phyloP scores from a whole-genome alignment of 2,329 filamentous ascomycete genomes.

The Geoglossum cookeanum region DNA sequence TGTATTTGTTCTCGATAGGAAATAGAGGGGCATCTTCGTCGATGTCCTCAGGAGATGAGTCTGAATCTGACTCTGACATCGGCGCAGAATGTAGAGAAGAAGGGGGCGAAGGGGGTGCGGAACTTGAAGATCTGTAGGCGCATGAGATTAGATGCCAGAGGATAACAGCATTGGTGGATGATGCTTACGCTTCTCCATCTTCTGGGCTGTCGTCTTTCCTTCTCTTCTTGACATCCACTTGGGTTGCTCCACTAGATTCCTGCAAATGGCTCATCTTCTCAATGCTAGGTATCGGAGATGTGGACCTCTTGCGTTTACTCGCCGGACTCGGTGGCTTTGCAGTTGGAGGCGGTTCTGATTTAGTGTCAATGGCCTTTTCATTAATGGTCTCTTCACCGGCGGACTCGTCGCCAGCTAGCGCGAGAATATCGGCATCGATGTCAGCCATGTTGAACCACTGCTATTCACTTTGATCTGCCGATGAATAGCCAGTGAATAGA shows the following conservation, averaged over 20 bases:
- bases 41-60: conserved; percentile 28
- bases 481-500: not conserved
- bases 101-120: conserved; percentile 47
- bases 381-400: conserved; percentile 9
- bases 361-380: not conserved
- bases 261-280: not conserved
- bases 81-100: conserved; percentile 63
- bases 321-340: conserved; percentile 11
- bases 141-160: not conserved
- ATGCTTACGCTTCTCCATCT: conserved; percentile 64
- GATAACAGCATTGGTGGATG: not conserved
- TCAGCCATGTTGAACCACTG: conserved; percentile 49
- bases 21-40: conserved; percentile 33
- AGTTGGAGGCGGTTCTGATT: not conserved
- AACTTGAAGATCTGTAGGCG: conserved; percentile 29
- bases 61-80: conserved; percentile 82
- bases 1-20: conserved; percentile 74
- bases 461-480: not conserved
- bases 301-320: conserved; percentile 27
- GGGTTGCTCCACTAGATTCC: conserved; percentile 11
- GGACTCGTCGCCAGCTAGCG: conserved; percentile 62
- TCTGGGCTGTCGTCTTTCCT: conserved; percentile 46
- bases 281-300: conserved; percentile 11
- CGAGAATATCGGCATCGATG: conserved; percentile 83
- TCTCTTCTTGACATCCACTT: conserved; percentile 26